Percentiles rank a stretch among this genome's conserved stretches.
These are phyloP conservation scores for Globisporangium iwayamae DNA, from an alignment of 352 stramenopile species.

Conservation along the genomic window DNA sequence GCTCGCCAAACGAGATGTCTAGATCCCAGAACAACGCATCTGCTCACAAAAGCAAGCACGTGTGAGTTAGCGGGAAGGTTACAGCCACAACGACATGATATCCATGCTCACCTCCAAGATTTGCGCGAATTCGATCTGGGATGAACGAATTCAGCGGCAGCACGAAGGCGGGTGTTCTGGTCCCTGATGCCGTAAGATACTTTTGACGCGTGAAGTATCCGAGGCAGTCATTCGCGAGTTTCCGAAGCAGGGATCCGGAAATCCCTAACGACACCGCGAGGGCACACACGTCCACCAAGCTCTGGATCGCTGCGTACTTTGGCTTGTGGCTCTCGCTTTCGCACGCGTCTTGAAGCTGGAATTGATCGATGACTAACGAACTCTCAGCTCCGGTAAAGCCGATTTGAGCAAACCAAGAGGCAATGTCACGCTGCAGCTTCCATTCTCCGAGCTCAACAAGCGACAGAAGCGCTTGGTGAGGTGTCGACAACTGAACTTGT, in stretches of 20 bases:
- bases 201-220: background rate
- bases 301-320: background rate
- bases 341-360: background rate
- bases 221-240: conserved; percentile 12
- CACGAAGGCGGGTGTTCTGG: background rate
- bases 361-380: conserved; percentile 8
- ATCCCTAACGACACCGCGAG: conserved; percentile 8
- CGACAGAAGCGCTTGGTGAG: conserved; percentile 6
- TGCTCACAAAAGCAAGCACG: conserved; percentile 1
- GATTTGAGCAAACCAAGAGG: conserved; percentile 17
- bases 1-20: conserved; percentile 13
- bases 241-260: conserved; percentile 10
- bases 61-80: background rate
- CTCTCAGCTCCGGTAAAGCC: conserved; percentile 16
- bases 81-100: background rate
- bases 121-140: conserved; percentile 16
- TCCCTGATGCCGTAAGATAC: background rate
- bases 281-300: conserved; percentile 17
- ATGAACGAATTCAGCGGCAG: conserved; percentile 15
- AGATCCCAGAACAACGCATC: conserved; percentile 21
- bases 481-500: conserved; percentile 4
- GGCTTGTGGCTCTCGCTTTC: background rate
- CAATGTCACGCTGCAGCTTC: conserved; percentile 17
- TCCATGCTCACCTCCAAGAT: conserved; percentile 12
- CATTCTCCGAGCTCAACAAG: conserved; percentile 18